phyloP scores from a whole-genome alignment of 345 rosid species.

The Alliaria petiolata region DNA sequence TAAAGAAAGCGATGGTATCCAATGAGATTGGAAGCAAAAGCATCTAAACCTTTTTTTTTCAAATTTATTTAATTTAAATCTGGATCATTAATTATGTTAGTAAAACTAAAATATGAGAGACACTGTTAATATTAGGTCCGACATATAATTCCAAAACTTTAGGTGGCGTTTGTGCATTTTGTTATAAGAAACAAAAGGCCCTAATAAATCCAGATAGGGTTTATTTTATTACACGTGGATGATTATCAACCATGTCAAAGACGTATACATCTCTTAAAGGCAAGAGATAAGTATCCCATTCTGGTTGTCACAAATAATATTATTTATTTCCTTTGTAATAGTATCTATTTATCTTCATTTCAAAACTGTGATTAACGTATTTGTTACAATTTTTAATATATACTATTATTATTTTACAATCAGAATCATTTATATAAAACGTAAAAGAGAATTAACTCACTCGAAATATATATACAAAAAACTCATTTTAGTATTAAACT shows the following conservation, averaged over 20 bases:
- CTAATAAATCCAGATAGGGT: constrained; percentile 20
- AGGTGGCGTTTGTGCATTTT: constrained; percentile 17
- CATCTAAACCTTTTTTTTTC: not conserved
- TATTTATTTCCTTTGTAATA: not conserved
- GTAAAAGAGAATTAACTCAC: not conserved
- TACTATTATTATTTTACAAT: not conserved
- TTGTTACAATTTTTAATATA: not conserved
- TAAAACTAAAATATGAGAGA: not conserved
- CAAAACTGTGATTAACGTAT: not conserved
- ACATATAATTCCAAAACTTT: constrained; percentile 21
- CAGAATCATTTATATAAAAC: not conserved
- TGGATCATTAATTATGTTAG: not conserved
- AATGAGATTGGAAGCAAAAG: constrained; percentile 19
- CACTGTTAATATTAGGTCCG: constrained; percentile 17
- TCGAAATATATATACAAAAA: not conserved
- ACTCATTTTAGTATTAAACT: not conserved
- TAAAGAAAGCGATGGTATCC: constrained; percentile 29
- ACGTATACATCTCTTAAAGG: constrained; percentile 17
- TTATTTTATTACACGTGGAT: constrained; percentile 28
- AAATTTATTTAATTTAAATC: not conserved
- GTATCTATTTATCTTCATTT: not conserved
- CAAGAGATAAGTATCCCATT: constrained; percentile 24
- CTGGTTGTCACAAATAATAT: constrained; percentile 4
- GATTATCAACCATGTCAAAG: constrained; percentile 14
- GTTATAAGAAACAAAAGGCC: constrained; percentile 6